A percentile compares a stretch with the other conserved stretches of the same genome.
These are phyloP conservation scores for Fusarium praegraminearum DNA, from an alignment of 2,329 filamentous ascomycete genomes.

Conservation along the genomic window DNA sequence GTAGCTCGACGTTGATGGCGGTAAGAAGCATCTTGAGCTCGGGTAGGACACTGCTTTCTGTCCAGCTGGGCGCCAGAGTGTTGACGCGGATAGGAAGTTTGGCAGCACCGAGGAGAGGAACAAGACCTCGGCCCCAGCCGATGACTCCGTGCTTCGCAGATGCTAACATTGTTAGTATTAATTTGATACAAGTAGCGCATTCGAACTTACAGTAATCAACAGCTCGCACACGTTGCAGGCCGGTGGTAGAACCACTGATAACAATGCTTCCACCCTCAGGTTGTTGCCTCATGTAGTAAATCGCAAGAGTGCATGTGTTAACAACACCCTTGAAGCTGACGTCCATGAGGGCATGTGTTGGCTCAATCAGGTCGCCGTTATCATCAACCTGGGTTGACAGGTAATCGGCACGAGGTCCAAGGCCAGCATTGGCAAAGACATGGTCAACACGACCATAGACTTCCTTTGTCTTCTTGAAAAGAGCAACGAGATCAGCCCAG, in stretches of 20 bases:
- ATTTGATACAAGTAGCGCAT: fast-evolving
- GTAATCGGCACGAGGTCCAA: conserved; percentile 61
- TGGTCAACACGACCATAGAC: conserved; percentile 82
- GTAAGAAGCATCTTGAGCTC: conserved; percentile 52
- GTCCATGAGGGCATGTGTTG: conserved; percentile 58
- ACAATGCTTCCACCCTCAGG: conserved; percentile 64
- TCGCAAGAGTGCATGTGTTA: conserved; percentile 62
- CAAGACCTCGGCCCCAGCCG: conserved; percentile 63
- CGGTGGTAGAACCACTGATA: conserved; percentile 63
- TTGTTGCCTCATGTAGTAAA: conserved; percentile 64
- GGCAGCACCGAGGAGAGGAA: conserved; percentile 52
- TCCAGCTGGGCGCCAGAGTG: conserved; percentile 67
- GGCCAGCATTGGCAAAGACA: conserved; percentile 76
- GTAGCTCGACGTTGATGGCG: conserved; percentile 56
- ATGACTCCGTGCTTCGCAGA: conserved; percentile 67
- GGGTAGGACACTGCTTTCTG: conserved; percentile 62
- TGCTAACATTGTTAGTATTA: conserved; percentile 48
- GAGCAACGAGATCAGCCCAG: conserved; percentile 62
- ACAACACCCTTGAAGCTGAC: conserved; percentile 63
- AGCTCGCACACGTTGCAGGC: conserved; percentile 62
- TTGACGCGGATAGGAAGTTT: conserved; percentile 66
- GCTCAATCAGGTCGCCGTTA: conserved; percentile 62
- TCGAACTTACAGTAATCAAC: conserved; percentile 61
- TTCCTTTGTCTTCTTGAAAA: conserved; percentile 64
- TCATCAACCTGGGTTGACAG: conserved; percentile 61